Conservation (phyloP, 805 yeast genomes). For the Henningerozyma blattae region DNA sequence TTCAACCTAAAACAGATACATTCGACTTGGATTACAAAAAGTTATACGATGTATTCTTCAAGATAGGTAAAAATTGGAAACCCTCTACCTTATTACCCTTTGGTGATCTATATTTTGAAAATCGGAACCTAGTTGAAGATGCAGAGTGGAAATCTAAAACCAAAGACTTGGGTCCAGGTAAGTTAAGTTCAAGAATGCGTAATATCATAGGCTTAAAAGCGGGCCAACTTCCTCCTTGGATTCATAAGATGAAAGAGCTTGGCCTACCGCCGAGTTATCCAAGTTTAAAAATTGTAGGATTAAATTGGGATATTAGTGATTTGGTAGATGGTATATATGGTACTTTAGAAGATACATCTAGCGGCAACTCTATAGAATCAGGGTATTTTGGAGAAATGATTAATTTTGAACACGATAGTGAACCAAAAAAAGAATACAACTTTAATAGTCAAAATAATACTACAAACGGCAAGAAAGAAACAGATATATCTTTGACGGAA, state of each 20-base stretch:
- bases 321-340: conserved; percentile 27
- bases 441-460: background rate
- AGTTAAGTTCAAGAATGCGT: conserved; percentile 45
- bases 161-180: conserved; percentile 50
- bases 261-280: conserved; percentile 85
- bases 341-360: conserved; percentile 4
- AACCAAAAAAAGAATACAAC: conserved; percentile 8
- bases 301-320: conserved; percentile 30
- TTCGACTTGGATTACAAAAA: conserved; percentile 78
- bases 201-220: conserved; percentile 58
- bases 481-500: no score
- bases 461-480: background rate
- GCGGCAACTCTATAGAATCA: conserved; percentile 2
- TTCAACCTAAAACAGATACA: conserved; percentile 80
- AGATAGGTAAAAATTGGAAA: conserved; percentile 48
- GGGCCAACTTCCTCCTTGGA: conserved; percentile 68
- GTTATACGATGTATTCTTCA: conserved; percentile 78
- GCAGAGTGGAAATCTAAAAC: conserved; percentile 23
- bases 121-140: conserved; percentile 44
- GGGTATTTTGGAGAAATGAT: conserved; percentile 23
- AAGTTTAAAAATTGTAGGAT: conserved; percentile 44
- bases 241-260: conserved; percentile 45
- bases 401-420: conserved; percentile 16
- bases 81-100: conserved; percentile 48
- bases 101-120: conserved; percentile 78